Percentiles rank a stretch among this genome's conserved stretches.
phyloP scores from a whole-genome alignment of 768 basidiomycete species.

The Rossbeevera mucosa region DNA sequence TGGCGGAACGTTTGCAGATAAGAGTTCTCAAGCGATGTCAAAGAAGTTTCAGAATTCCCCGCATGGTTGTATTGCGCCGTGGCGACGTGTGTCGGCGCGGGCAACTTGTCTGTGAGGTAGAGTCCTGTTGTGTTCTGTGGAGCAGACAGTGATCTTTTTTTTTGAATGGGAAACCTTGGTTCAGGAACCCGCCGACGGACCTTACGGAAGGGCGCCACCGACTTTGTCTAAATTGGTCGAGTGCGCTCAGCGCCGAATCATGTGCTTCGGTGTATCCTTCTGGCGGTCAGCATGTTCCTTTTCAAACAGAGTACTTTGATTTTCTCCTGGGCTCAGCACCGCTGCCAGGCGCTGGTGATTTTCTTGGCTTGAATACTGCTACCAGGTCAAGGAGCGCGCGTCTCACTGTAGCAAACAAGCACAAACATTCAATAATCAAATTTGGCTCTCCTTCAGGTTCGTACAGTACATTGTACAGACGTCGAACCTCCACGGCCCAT shows the following conservation, averaged over 20 bases:
- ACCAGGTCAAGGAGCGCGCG: not conserved
- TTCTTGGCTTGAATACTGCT: not conserved
- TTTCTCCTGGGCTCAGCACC: slow-evolving; percentile 6
- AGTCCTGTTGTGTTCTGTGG: not conserved
- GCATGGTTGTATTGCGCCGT: slow-evolving; percentile 23
- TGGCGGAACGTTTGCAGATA: slow-evolving; percentile 8
- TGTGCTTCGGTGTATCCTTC: not conserved
- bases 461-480: too few species aligned
- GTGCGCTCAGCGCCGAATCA: not conserved
- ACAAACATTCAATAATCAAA: not conserved
- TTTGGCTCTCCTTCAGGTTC: too few species aligned
- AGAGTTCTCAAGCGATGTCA: slow-evolving; percentile 5
- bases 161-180: slow-evolving; percentile 6
- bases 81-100: not conserved
- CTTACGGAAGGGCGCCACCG: slow-evolving; percentile 12
- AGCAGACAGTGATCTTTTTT: not conserved
- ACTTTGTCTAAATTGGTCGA: slow-evolving; percentile 7
- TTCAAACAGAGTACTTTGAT: not conserved
- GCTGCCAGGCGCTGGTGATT: not conserved
- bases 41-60: slow-evolving; percentile 10
- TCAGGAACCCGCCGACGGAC: slow-evolving; percentile 2
- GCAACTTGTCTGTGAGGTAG: not conserved
- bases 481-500: not conserved
- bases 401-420: not conserved
- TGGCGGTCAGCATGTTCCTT: not conserved